Conservation (phyloP, 164 flowering plant genomes). For the Hamamelis virginiana region DNA sequence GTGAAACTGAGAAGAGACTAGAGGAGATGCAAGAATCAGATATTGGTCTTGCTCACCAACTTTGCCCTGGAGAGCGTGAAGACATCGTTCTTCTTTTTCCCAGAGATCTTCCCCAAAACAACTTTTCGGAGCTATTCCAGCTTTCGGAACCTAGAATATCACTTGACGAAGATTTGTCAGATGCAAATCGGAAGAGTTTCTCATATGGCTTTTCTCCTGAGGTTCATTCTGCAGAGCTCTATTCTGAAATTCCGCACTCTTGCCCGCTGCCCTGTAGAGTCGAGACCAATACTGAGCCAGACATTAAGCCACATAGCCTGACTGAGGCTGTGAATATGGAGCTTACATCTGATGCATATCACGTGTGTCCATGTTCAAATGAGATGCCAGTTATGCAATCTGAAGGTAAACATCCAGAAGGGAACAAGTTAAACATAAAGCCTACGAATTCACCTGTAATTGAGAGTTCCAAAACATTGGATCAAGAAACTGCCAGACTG, state of each 20-base stretch:
- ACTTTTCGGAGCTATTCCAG: conserved; percentile 21
- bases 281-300: conserved; percentile 21
- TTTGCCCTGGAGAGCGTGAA: conserved; percentile 24
- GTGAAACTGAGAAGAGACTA: conserved; percentile 19
- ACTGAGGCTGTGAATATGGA: conserved; percentile 9
- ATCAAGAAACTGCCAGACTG: conserved; percentile 21
- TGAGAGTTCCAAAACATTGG: conserved; percentile 19
- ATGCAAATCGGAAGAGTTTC: conserved; percentile 25
- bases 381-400: not conserved
- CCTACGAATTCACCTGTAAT: conserved; percentile 5
- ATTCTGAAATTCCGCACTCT: conserved; percentile 48
- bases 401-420: conserved; percentile 9
- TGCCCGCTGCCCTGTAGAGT: conserved; percentile 45
- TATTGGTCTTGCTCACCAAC: conserved; percentile 21
- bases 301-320: conserved; percentile 7
- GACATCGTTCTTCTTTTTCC: conserved; percentile 47
- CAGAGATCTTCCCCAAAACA: conserved; percentile 21
- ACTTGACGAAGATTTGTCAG: conserved; percentile 19
- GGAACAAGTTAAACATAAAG: conserved; percentile 9
- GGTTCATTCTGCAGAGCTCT: conserved; percentile 18
- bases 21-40: conserved; percentile 21
- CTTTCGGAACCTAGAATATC: conserved; percentile 24
- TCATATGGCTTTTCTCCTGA: conserved; percentile 33
- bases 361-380: conserved; percentile 5
- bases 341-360: conserved; percentile 24